A percentile compares a stretch with the other conserved stretches of the same genome.
phyloP scores from a whole-genome alignment of 129 eudicot species.

The Lactuca sativa region DNA sequence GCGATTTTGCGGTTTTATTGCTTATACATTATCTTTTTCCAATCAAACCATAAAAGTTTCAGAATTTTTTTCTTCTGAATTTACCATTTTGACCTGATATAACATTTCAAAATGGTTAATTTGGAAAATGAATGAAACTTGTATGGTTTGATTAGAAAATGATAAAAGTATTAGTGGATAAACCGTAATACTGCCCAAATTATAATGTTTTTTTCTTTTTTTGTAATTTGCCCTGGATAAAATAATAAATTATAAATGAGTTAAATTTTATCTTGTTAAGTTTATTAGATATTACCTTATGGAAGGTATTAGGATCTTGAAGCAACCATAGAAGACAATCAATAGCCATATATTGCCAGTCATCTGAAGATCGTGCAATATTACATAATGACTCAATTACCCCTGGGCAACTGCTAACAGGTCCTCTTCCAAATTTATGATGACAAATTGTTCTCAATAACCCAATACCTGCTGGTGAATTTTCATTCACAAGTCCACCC shows the following conservation, averaged over 20 bases:
- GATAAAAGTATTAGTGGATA: background rate
- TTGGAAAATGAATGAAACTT: background rate
- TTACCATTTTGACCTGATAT: too few species aligned
- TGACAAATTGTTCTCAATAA: constrained; percentile 88
- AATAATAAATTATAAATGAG: background rate
- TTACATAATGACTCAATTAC: constrained; percentile 84
- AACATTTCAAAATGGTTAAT: too few species aligned
- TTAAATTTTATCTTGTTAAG: background rate
- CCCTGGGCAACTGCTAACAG: constrained; percentile 87
- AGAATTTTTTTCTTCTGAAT: background rate
- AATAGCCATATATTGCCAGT: constrained; percentile 98
- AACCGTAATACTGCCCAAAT: background rate
- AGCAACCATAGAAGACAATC: constrained; percentile 98
- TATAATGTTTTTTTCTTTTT: too few species aligned
- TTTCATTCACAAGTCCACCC: constrained; percentile 99
- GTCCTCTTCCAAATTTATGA: constrained; percentile 90
- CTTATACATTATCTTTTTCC: too few species aligned
- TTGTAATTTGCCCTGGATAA: background rate
- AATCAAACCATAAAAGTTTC: background rate
- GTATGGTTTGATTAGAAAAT: background rate
- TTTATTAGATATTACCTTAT: constrained; percentile 61
- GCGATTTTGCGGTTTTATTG: too few species aligned
- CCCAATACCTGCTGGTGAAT: constrained; percentile 97
- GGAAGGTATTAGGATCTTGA: constrained; percentile 85
- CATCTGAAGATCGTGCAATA: constrained; percentile 95